phyloP scores from a whole-genome alignment of 108 stramenopile species.

The Nitzschia palea region DNA sequence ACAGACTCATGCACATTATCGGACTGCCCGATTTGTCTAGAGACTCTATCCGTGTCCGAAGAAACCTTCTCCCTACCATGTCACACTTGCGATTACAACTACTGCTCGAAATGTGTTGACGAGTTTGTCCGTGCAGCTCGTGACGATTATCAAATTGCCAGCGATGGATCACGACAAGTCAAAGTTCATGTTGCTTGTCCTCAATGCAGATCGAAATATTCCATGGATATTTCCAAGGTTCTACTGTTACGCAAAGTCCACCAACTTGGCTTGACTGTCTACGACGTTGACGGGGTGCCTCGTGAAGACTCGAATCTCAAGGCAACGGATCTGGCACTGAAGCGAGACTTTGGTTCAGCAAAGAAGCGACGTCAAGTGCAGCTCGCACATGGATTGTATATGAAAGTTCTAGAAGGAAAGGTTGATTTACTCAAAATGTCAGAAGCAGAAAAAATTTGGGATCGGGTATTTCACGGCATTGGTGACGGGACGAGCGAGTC shows the following conservation, averaged over 20 bases:
- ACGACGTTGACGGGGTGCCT: not conserved
- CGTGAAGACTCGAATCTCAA: constrained; percentile 54
- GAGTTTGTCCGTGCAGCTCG: constrained; percentile 48
- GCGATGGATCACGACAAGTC: constrained; percentile 78
- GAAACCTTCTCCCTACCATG: constrained; percentile 54
- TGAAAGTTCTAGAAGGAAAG: constrained; percentile 18
- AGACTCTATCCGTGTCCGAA: constrained; percentile 51
- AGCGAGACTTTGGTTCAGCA: constrained; percentile 34
- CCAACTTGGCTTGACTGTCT: constrained; percentile 11
- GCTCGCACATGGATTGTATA: constrained; percentile 25
- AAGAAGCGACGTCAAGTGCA: constrained; percentile 10
- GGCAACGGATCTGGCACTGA: constrained; percentile 46
- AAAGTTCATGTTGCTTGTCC: constrained; percentile 77
- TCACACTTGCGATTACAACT: constrained; percentile 65
- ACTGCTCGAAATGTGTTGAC: constrained; percentile 65
- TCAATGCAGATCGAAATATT: constrained; percentile 67
- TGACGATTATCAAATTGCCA: constrained; percentile 76
- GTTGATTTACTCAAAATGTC: not conserved
- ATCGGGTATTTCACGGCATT: not conserved
- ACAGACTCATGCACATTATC: no score
- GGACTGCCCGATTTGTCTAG: constrained; percentile 76
- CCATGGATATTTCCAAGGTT: constrained; percentile 36
- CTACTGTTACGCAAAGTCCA: constrained; percentile 54
- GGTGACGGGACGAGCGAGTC: not conserved
- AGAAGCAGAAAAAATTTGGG: not conserved